Base-by-base conservation (phyloP, 2,329 filamentous ascomycete species). In the Talaromyces pinophilus region DNA sequence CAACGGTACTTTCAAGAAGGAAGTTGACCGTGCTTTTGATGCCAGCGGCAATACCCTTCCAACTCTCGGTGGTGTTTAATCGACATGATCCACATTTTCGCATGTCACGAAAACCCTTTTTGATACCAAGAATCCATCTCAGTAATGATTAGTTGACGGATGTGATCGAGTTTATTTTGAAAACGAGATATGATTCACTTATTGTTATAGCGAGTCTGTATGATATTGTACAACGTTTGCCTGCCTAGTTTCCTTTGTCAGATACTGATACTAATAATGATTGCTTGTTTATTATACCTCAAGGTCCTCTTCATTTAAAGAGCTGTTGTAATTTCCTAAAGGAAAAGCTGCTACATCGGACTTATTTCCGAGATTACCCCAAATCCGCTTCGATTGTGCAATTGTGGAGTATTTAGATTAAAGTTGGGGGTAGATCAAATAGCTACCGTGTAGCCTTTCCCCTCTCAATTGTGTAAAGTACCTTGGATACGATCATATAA, bases 1-100 rank as follows among this genome's bases (percentile, higher is more conserved):
- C 28, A 72, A 72, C 50, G 70, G 71, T 17, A 22, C 52, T 44
- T 67, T 69, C 44, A 68, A 70, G 57, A 65, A 75, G 50, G 74
- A 77, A 65, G 69, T 77, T 40, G 73, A 74, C 54, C 63, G 76
- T 50, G 75, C 75, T n/a, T 76, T 77, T 46, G 70, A 67, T 22
- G 67, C 68, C 25, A 68, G 63, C 11, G 44, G 42, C 63, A 42
- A 62, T 19, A 64, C 68, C n/a, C 35, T 40, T 10, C 33, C 65
- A n/a, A 60, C 15, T 5, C 54, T 67, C 7, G 40, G 30, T 38
- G 40, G 50, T n/a, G 28, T 25, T 59, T 59, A 59, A 64, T 35
- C 2, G 33, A 22, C 30, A 19, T 30, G 25, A 13, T 35, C 3
- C 8, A 13, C 15, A 13, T 7, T 17, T 52, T 15, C 8, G 4